Percentiles rank a stretch among this genome's conserved stretches.
phyloP scores from a whole-genome alignment of 345 rosid genomes.

The Garcia nutans region DNA sequence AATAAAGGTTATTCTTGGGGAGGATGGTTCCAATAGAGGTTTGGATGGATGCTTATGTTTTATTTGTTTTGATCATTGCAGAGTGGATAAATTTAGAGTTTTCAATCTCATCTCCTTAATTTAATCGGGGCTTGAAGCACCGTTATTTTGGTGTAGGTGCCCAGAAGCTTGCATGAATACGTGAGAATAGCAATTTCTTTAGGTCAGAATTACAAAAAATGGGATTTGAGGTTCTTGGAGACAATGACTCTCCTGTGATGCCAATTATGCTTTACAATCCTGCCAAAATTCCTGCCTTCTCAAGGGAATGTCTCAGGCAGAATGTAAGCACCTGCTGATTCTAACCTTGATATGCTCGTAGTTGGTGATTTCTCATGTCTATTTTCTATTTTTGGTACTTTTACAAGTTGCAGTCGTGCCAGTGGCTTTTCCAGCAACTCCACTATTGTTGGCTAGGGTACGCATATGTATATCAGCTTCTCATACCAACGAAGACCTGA shows the following conservation, averaged over 20 bases:
- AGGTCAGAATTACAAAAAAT: conserved; percentile 84
- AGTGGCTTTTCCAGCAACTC: conserved; percentile 25
- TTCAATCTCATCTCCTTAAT: not conserved
- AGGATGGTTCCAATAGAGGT: conserved; percentile 96
- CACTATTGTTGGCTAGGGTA: conserved; percentile 72
- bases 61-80: not conserved
- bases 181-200: conserved; percentile 93
- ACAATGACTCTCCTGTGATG: conserved; percentile 96
- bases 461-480: conserved; percentile 83
- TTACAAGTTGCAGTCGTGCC: conserved; percentile 24
- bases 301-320: conserved; percentile 78
- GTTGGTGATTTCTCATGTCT: not conserved
- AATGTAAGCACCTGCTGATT: conserved; percentile 41
- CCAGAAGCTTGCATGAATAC: conserved; percentile 79
- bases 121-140: not conserved
- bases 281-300: conserved; percentile 94
- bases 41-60: not conserved
- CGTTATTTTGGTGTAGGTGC: conserved; percentile 53
- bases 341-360: not conserved
- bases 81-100: not conserved
- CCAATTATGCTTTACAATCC: conserved; percentile 98
- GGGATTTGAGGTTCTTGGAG: conserved; percentile 99
- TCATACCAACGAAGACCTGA: conserved; percentile 67
- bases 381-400: not conserved
- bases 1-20: conserved; percentile 85